phyloP scores from a whole-genome alignment of 2,329 filamentous ascomycete genomes.

The Aspergillus alliaceus region DNA sequence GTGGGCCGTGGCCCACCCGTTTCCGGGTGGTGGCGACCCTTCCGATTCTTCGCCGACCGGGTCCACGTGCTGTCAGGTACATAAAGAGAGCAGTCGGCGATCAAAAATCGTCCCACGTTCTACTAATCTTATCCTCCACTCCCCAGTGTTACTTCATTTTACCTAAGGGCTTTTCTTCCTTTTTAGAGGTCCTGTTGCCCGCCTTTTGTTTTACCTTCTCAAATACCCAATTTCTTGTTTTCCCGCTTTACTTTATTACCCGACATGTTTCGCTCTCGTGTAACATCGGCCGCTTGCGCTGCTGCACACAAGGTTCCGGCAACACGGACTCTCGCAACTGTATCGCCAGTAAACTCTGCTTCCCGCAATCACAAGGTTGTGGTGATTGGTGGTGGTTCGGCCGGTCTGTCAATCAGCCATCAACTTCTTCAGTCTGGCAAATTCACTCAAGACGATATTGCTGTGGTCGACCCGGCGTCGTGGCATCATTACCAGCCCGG shows the following conservation, averaged over 20 bases:
- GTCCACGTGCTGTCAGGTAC: neutral
- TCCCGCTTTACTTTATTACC: neutral
- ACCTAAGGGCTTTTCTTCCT: neutral
- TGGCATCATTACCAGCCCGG: slow-evolving; percentile 70
- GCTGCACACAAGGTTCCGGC: slow-evolving; percentile 11
- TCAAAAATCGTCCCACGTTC: neutral
- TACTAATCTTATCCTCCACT: neutral
- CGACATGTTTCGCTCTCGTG: slow-evolving; percentile 28
- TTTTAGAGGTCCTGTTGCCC: too few relatives aligned
- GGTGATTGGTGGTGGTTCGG: slow-evolving; percentile 66
- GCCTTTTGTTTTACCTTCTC: too few relatives aligned
- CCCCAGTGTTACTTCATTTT: neutral
- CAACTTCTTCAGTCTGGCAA: slow-evolving; percentile 63
- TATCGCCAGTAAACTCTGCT: slow-evolving; percentile 34
- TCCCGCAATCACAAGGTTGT: slow-evolving; percentile 61
- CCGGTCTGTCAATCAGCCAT: slow-evolving; percentile 65
- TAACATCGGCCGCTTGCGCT: slow-evolving; percentile 23
- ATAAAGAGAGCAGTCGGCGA: neutral
- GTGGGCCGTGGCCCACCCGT: neutral
- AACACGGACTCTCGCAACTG: slow-evolving; percentile 27
- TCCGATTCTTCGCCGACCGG: neutral
- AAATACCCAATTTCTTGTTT: neutral
- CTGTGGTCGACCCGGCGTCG: slow-evolving; percentile 61
- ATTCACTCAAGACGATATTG: slow-evolving; percentile 61
- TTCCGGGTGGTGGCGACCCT: neutral